These are phyloP conservation scores for Ambrosiella xylebori DNA, from an alignment of 2,329 filamentous ascomycete species.

Conservation along the genomic window DNA sequence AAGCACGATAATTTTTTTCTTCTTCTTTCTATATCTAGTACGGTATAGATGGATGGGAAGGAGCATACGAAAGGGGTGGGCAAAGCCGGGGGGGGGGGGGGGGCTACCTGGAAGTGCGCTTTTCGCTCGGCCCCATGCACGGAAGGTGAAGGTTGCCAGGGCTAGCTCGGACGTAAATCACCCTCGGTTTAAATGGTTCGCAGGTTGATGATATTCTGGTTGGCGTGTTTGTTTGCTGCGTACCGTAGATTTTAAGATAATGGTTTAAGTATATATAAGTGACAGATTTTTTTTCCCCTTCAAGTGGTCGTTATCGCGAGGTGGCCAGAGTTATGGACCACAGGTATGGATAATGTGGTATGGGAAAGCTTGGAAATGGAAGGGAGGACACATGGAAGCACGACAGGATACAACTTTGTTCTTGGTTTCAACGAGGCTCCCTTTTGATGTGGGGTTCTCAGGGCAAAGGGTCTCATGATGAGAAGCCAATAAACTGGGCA, in stretches of 20 bases:
- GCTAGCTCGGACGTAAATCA: neutral
- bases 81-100: neutral
- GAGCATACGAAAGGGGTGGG: neutral
- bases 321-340: too few species aligned
- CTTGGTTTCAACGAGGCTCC: neutral
- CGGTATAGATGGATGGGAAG: neutral
- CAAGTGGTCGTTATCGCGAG: too few species aligned
- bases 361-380: too few species aligned
- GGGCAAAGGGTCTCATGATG: neutral
- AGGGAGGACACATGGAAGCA: too few species aligned
- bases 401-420: too few species aligned
- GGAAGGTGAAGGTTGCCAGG: neutral
- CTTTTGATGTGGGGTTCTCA: neutral
- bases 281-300: too few species aligned
- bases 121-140: neutral
- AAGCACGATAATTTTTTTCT: neutral
- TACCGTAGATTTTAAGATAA: too few species aligned
- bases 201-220: too few species aligned
- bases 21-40: neutral
- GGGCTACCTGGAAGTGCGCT: neutral
- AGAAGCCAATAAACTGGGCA: neutral
- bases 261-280: too few species aligned
- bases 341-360: too few species aligned
- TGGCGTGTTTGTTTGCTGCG: too few species aligned
- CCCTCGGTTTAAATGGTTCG: too few species aligned